phyloP scores from a whole-genome alignment of 371 early-diverging fungal genomes.

The Mortierella sp. region DNA sequence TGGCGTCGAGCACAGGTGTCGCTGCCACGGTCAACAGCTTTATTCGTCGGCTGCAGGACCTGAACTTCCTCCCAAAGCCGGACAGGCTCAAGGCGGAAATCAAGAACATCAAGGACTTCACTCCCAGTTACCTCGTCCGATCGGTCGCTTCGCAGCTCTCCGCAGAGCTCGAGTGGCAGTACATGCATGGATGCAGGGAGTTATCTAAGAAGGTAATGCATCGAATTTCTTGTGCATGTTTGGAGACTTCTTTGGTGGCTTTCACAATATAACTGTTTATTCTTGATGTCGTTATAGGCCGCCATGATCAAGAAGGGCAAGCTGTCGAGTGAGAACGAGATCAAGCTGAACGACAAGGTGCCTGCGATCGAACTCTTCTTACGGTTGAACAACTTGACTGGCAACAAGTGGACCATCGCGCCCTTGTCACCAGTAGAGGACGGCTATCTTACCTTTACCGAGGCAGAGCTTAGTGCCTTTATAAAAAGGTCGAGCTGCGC shows the following conservation, averaged over 20 bases:
- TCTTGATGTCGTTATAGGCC: slow-evolving; percentile 10
- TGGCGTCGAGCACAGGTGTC: no score
- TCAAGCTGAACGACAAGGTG: not conserved
- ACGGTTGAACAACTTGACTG: slow-evolving; percentile 15
- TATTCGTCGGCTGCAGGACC: no score
- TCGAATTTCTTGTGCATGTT: not conserved
- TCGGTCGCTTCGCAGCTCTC: slow-evolving; percentile 32
- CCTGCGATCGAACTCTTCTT: slow-evolving; percentile 25
- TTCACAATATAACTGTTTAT: not conserved
- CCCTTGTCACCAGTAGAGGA: slow-evolving; percentile 24
- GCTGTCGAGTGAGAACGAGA: not conserved
- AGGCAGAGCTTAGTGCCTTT: slow-evolving; percentile 19
- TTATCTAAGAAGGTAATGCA: slow-evolving; percentile 23
- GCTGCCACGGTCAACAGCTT: no score
- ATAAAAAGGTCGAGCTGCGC: slow-evolving; percentile 13
- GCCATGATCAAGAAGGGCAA: slow-evolving; percentile 15
- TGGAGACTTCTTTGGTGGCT: not conserved
- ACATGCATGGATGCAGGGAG: slow-evolving; percentile 13
- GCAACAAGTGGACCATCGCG: not conserved
- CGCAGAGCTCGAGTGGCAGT: slow-evolving; percentile 19
- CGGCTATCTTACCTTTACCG: slow-evolving; percentile 24
- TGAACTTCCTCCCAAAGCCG: no score
- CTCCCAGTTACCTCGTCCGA: slow-evolving; percentile 8
- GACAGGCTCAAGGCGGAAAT: no score
- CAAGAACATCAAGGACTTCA: slow-evolving; percentile 11